These are phyloP conservation scores for Sporothrix pseudoabietina DNA, from an alignment of 2,329 filamentous ascomycete species.

Conservation along the genomic window DNA sequence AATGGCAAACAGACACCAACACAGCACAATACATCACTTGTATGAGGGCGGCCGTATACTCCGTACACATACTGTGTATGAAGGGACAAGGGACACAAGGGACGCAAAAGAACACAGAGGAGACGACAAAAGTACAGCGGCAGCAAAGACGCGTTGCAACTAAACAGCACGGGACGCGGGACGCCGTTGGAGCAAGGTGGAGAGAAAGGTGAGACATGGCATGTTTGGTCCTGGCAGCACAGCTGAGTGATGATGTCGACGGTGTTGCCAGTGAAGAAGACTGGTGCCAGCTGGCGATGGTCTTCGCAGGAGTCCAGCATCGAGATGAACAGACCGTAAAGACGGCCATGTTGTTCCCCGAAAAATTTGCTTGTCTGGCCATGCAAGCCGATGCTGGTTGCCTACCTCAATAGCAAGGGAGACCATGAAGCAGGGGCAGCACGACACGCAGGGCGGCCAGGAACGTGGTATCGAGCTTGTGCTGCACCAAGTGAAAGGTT, in stretches of 20 bases:
- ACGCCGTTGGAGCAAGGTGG: background rate
- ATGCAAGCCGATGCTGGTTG: background rate
- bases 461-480: constrained; percentile 5
- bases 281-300: background rate
- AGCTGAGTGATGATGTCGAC: background rate
- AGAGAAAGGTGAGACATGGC: background rate
- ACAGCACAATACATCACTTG: background rate
- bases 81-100: constrained; percentile 9
- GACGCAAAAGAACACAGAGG: background rate
- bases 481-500: background rate
- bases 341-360: background rate
- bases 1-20: background rate
- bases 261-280: background rate
- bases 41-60: background rate
- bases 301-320: background rate
- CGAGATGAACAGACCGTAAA: background rate
- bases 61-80: no score
- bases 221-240: background rate
- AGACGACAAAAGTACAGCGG: background rate
- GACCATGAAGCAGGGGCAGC: background rate
- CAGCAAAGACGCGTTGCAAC: background rate
- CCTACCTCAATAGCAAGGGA: background rate
- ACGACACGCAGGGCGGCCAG: constrained; percentile 7
- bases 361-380: background rate
- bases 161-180: background rate